These are phyloP conservation scores for Cardamine chenopodiifolia DNA, from an alignment of 345 rosid species.

Conservation along the genomic window DNA sequence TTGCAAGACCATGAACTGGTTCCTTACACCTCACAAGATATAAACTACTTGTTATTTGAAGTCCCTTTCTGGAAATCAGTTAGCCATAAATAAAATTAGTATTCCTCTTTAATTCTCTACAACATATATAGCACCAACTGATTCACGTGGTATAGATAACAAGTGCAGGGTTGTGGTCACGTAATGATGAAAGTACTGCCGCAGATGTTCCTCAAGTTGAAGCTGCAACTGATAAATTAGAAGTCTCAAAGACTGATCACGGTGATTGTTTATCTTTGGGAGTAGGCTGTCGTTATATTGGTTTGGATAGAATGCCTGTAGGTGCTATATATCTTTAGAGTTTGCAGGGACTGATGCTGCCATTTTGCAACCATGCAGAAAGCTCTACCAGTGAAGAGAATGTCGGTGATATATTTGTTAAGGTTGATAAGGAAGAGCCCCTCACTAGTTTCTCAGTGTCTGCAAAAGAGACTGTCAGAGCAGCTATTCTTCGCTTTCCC, in stretches of 20 bases:
- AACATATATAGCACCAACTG: conserved; percentile 21
- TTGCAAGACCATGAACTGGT: neutral
- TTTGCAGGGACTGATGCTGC: conserved; percentile 60
- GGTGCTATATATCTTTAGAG: conserved; percentile 49
- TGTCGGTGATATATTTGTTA: conserved; percentile 48
- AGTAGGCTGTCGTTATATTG: conserved; percentile 59
- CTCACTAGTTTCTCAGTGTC: conserved; percentile 57
- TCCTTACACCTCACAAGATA: neutral
- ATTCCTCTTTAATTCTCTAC: conserved; percentile 17
- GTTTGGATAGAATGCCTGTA: conserved; percentile 54
- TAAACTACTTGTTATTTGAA: neutral
- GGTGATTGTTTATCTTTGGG: conserved; percentile 52
- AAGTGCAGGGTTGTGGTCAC: conserved; percentile 92
- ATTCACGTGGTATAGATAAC: conserved; percentile 65
- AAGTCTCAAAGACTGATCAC: conserved; percentile 51
- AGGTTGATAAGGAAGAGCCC: conserved; percentile 60
- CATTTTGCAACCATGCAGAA: conserved; percentile 55
- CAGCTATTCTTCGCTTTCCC: conserved; percentile 62
- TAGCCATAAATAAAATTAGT: neutral
- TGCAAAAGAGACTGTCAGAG: conserved; percentile 78
- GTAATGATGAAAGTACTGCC: conserved; percentile 50
- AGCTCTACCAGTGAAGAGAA: conserved; percentile 49
- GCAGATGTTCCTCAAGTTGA: conserved; percentile 45
- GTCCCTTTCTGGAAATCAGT: neutral
- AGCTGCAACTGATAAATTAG: conserved; percentile 44